phyloP scores from a whole-genome alignment of 2,329 filamentous ascomycete species.

The Ascochyta koolunga region DNA sequence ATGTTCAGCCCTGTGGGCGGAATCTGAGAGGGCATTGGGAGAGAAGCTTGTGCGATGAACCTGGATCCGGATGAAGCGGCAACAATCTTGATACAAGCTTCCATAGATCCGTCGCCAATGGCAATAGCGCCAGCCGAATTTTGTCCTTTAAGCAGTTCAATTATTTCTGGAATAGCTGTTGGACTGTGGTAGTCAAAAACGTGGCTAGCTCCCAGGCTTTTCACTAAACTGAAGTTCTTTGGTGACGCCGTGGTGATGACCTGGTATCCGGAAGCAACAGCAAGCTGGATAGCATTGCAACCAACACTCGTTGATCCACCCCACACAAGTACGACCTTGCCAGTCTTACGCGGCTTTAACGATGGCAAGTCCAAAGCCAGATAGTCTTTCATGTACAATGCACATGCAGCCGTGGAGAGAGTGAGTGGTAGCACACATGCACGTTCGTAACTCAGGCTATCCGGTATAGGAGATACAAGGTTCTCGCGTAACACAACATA shows the following conservation, averaged over 20 bases:
- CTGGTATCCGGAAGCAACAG: constrained; percentile 50
- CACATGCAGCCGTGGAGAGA: constrained; percentile 20
- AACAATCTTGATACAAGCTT: constrained; percentile 19
- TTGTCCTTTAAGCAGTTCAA: constrained; percentile 41
- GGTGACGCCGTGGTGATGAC: constrained; percentile 55
- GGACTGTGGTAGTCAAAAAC: constrained; percentile 55
- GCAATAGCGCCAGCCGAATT: constrained; percentile 47
- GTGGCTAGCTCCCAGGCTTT: constrained; percentile 52
- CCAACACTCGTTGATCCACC: constrained; percentile 58
- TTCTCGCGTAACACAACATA: constrained; percentile 58
- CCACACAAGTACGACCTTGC: constrained; percentile 47
- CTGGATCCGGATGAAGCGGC: constrained; percentile 15
- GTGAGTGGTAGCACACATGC: constrained; percentile 51
- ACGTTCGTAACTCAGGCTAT: constrained; percentile 54
- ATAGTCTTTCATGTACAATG: constrained; percentile 20
- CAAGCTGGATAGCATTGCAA: constrained; percentile 56
- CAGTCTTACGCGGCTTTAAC: constrained; percentile 52
- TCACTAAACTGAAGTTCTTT: constrained; percentile 54
- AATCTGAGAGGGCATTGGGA: constrained; percentile 3
- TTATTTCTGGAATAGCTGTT: constrained; percentile 37
- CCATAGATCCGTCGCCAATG: constrained; percentile 24
- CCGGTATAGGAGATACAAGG: constrained; percentile 54
- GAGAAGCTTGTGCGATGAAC: constrained; percentile 18
- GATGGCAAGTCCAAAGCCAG: constrained; percentile 29
- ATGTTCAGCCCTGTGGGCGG: constrained; percentile 11